phyloP scores from a whole-genome alignment of 1,139 yeast genomes.

The Suhomyces bokatorum region DNA sequence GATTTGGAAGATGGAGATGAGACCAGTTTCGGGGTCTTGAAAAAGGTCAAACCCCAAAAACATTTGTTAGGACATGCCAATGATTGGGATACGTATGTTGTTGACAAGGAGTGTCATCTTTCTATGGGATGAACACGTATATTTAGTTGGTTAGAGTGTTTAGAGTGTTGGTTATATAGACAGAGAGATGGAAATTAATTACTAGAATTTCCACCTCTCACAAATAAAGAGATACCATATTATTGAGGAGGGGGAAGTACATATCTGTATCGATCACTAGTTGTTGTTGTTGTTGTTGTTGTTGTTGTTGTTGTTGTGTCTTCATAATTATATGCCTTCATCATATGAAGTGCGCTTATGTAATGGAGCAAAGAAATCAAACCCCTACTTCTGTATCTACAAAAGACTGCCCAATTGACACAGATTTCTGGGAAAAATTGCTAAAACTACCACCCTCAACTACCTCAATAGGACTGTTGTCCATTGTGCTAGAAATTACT shows the following conservation, averaged over 20 bases:
- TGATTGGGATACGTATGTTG: constrained; percentile 36
- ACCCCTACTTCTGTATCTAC: background rate
- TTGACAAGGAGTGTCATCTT: constrained; percentile 26
- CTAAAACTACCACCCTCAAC: background rate
- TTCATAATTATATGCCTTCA: too few relatives aligned
- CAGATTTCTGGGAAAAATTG: background rate
- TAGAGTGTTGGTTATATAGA: background rate
- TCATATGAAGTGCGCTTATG: background rate
- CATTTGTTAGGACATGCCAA: constrained; percentile 22
- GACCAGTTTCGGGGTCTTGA: constrained; percentile 19
- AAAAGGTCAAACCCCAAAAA: constrained; percentile 8
- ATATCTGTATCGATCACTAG: too few relatives aligned
- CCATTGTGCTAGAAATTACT: background rate
- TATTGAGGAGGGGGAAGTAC: too few relatives aligned
- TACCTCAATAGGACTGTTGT: too few relatives aligned
- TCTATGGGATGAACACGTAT: constrained; percentile 23
- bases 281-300: too few relatives aligned
- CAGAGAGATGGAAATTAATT: background rate
- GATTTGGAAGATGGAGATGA: constrained; percentile 28
- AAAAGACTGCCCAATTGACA: too few relatives aligned
- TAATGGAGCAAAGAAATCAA: background rate
- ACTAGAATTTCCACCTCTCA: background rate
- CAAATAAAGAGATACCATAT: background rate
- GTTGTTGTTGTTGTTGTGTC: too few relatives aligned
- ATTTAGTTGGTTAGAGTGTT: too few relatives aligned